A percentile compares a stretch with the other conserved stretches of the same genome.
Conservation (phyloP, 495 filamentous ascomycete genomes). For the Penicillium robsamsonii region DNA sequence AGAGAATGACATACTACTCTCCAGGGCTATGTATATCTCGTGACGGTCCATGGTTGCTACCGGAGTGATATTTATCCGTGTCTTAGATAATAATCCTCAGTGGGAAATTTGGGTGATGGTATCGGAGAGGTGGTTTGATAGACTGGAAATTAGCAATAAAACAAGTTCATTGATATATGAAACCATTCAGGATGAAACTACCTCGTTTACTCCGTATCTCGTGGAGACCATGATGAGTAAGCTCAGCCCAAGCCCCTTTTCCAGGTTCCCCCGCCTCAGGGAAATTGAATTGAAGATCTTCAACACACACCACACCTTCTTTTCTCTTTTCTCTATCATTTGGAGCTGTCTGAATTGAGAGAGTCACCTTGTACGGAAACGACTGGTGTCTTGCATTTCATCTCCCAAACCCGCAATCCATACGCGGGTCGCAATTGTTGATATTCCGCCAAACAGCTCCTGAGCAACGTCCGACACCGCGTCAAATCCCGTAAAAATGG, state of each 20-base stretch:
- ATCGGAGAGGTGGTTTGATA: neutral
- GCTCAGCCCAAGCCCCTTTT: conserved; percentile 41
- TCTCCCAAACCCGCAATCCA: neutral
- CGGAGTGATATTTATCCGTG: neutral
- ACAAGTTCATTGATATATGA: neutral
- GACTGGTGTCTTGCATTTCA: neutral
- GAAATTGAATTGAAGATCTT: conserved; percentile 14
- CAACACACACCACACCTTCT: conserved; percentile 7
- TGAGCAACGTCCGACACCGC: conserved; percentile 13
- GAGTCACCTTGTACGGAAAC: neutral
- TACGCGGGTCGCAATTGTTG: conserved; percentile 7
- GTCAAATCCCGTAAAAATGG: conserved; percentile 55
- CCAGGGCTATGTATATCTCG: neutral
- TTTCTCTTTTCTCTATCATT: conserved; percentile 1
- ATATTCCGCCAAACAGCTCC: conserved; percentile 3
- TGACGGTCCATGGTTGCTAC: neutral
- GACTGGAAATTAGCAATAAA: neutral
- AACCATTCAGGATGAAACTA: neutral
- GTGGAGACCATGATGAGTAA: conserved; percentile 32
- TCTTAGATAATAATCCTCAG: neutral
- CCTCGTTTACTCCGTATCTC: conserved; percentile 10
- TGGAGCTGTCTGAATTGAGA: neutral
- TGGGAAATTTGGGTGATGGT: neutral
- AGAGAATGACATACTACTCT: neutral
- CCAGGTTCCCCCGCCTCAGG: conserved; percentile 28